Percentiles rank a stretch among this genome's conserved stretches.
phyloP scores from a whole-genome alignment of 345 rosid genomes.

The Dipteronia sinensis region DNA sequence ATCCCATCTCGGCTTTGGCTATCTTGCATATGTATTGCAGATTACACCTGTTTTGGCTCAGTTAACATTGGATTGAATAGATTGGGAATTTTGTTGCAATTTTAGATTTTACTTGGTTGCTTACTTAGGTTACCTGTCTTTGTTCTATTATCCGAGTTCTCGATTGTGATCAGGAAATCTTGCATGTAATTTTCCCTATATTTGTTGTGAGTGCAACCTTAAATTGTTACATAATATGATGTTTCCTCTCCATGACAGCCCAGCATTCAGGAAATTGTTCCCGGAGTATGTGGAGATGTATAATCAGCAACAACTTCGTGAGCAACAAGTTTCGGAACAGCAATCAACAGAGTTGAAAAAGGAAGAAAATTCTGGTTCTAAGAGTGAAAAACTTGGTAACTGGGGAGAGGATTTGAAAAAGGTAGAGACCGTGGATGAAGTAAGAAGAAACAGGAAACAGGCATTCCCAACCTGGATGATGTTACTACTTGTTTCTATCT shows the following conservation, averaged over 20 bases:
- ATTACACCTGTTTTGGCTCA: background rate
- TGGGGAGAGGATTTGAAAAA: slow-evolving; percentile 38
- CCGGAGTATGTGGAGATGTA: slow-evolving; percentile 90
- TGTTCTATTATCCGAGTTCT: background rate
- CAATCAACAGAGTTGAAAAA: slow-evolving; percentile 39
- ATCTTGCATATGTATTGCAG: too few relatives aligned
- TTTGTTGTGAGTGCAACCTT: background rate
- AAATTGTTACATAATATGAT: background rate
- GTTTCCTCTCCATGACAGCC: slow-evolving; percentile 44
- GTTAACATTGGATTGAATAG: background rate
- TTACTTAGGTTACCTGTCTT: background rate
- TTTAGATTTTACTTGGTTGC: background rate
- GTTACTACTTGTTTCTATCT: slow-evolving; percentile 79
- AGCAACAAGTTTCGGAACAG: slow-evolving; percentile 50
- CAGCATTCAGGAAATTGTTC: slow-evolving; percentile 83
- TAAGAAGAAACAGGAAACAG: slow-evolving; percentile 57
- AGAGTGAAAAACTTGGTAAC: slow-evolving; percentile 38
- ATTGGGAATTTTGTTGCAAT: background rate
- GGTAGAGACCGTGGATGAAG: slow-evolving; percentile 32
- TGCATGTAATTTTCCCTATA: background rate
- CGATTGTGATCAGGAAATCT: background rate
- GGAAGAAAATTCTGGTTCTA: slow-evolving; percentile 36
- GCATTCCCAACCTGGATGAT: slow-evolving; percentile 84
- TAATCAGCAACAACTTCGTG: slow-evolving; percentile 59
- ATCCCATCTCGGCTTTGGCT: too few relatives aligned